Percentiles rank a stretch among this genome's conserved stretches.
Conservation (phyloP, 805 yeast genomes). For the Scheffersomyces ergatensis region DNA sequence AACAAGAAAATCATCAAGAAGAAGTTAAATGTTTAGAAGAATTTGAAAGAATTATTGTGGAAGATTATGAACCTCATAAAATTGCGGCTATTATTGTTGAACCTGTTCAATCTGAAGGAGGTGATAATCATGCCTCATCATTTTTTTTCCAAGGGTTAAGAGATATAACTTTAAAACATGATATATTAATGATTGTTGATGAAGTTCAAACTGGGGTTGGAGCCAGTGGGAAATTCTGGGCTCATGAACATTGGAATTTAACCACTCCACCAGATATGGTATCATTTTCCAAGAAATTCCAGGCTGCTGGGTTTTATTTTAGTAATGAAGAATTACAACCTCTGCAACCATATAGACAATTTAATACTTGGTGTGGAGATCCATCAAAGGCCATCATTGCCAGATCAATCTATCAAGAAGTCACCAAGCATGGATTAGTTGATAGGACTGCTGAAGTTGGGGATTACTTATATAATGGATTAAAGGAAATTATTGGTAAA, state of each 20-base stretch:
- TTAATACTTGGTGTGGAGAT: slow-evolving; percentile 80
- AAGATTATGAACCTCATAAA: slow-evolving; percentile 32
- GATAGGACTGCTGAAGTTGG: slow-evolving; percentile 52
- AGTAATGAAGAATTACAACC: slow-evolving; percentile 59
- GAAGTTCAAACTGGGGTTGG: slow-evolving; percentile 78
- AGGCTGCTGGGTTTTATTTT: slow-evolving; percentile 71
- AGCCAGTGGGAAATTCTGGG: slow-evolving; percentile 72
- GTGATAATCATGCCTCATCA: slow-evolving; percentile 68
- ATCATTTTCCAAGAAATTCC: slow-evolving; percentile 70
- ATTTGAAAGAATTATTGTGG: slow-evolving; percentile 37
- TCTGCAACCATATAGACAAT: slow-evolving; percentile 62
- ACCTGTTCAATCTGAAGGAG: slow-evolving; percentile 74
- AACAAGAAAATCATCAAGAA: slow-evolving; percentile 42
- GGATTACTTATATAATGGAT: slow-evolving; percentile 46
- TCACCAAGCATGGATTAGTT: slow-evolving; percentile 47
- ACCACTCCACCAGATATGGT: slow-evolving; percentile 65
- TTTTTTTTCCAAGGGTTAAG: slow-evolving; percentile 62
- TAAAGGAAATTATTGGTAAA: slow-evolving; percentile 36
- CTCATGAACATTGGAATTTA: slow-evolving; percentile 67
- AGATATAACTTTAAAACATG: slow-evolving; percentile 56
- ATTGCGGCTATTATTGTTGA: slow-evolving; percentile 56
- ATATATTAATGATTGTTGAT: slow-evolving; percentile 60
- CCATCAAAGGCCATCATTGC: slow-evolving; percentile 68
- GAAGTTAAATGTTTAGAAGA: slow-evolving; percentile 46
- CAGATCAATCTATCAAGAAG: slow-evolving; percentile 55